These are phyloP conservation scores for Lignosus rhinocerotis DNA, from an alignment of 1,284 basidiomycete genomes.

Conservation along the genomic window DNA sequence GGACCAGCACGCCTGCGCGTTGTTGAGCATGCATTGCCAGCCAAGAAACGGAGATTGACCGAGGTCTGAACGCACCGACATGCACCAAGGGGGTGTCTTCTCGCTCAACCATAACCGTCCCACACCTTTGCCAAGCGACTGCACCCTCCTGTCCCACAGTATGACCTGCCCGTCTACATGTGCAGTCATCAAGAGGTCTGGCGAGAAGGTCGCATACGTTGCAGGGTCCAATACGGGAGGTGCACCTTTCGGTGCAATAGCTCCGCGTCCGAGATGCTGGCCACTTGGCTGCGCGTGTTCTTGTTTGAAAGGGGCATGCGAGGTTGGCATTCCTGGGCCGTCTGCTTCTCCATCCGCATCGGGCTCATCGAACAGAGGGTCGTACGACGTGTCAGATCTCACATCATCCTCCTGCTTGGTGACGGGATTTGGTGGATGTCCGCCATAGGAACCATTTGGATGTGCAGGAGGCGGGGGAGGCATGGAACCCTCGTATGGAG, in stretches of 20 bases:
- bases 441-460: slow-evolving; percentile 1
- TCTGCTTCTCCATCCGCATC: slow-evolving; percentile 50
- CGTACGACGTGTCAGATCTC: slow-evolving; percentile 77
- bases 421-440: not conserved
- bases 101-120: slow-evolving; percentile 86
- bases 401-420: slow-evolving; percentile 47
- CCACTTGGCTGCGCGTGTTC: slow-evolving; percentile 8
- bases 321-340: slow-evolving; percentile 20
- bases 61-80: slow-evolving; percentile 61
- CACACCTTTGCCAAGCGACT: slow-evolving; percentile 66
- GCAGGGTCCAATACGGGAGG: slow-evolving; percentile 68
- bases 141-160: slow-evolving; percentile 85
- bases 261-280: slow-evolving; percentile 21
- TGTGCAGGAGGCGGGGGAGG: slow-evolving; percentile 2
- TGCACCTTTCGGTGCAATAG: slow-evolving; percentile 59
- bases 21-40: not conserved
- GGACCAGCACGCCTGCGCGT: slow-evolving; percentile 87
- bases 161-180: slow-evolving; percentile 93
- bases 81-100: slow-evolving; percentile 94
- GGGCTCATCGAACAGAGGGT: slow-evolving; percentile 79
- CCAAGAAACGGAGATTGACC: not conserved
- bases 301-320: slow-evolving; percentile 2
- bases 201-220: slow-evolving; percentile 68
- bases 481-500: slow-evolving; percentile 3
- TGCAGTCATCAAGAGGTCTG: slow-evolving; percentile 86